Evolutionary conservation across 2,329 filamentous ascomycete species (phyloP).

Genomic region (Penicillium psychrosexuale): DNA sequence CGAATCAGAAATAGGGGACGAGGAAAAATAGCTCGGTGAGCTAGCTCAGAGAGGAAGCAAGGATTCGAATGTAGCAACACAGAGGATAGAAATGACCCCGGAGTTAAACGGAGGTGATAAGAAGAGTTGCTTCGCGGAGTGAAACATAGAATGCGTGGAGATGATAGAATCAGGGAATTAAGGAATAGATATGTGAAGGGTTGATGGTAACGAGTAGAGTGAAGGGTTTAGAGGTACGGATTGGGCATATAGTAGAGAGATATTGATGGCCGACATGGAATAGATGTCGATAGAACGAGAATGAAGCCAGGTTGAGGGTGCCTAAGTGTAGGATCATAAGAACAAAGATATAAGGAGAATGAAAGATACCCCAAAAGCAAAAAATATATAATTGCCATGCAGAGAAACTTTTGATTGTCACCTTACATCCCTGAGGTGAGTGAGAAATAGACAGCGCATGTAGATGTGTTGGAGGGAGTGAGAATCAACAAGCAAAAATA

Average conservation of each 20-base stretch:
- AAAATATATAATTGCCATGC: no score
- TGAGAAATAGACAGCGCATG: no score
- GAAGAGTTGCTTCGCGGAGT: background rate
- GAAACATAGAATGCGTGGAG: background rate
- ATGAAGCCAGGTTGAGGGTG: background rate
- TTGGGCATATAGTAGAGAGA: background rate
- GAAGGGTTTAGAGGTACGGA: background rate
- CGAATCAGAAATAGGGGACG: background rate
- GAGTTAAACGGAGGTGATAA: no score
- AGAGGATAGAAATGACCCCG: background rate
- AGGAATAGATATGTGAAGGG: background rate
- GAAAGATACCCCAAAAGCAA: background rate
- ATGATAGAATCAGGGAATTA: background rate
- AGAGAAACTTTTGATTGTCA: no score
- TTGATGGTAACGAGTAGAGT: background rate
- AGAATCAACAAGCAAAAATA: no score
- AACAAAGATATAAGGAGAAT: background rate
- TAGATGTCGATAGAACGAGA: background rate
- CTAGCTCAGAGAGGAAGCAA: background rate
- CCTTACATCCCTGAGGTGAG: no score
- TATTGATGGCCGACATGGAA: no score
- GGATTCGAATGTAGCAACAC: background rate
- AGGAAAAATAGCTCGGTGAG: background rate
- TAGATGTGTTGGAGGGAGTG: no score
- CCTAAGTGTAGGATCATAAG: background rate